Conservation (phyloP, 768 basidiomycete species). For the Boletus pseudopeckii region DNA sequence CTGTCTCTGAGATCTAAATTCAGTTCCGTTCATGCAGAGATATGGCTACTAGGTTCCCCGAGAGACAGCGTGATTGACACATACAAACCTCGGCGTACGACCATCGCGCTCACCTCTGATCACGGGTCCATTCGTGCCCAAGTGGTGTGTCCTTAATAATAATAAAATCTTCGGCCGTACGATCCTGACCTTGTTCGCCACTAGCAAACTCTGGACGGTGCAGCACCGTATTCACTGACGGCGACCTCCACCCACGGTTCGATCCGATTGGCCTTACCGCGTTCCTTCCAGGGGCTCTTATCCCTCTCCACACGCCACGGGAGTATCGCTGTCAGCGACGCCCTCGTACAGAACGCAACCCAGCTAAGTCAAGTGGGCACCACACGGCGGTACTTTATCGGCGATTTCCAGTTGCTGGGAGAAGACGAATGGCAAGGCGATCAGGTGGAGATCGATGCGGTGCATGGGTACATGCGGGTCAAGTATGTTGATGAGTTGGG, state of each 20-base stretch:
- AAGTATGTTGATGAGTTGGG: conserved; percentile 19
- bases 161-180: neutral
- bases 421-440: conserved; percentile 22
- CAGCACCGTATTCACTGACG: conserved; percentile 16
- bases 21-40: conserved; percentile 37
- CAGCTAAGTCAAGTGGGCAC: conserved; percentile 22
- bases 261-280: conserved; percentile 17
- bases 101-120: conserved; percentile 16
- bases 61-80: neutral
- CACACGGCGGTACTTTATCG: conserved; percentile 23
- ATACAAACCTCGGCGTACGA: conserved; percentile 16
- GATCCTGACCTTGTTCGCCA: neutral
- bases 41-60: conserved; percentile 32
- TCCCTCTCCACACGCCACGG: conserved; percentile 18
- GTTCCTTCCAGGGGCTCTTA: conserved; percentile 22
- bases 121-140: conserved; percentile 15
- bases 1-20: conserved; percentile 33
- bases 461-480: conserved; percentile 18
- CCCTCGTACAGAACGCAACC: conserved; percentile 13
- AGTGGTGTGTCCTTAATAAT: conserved; percentile 25
- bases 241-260: conserved; percentile 10
- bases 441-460: conserved; percentile 12
- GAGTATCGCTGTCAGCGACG: conserved; percentile 9
- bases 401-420: conserved; percentile 18
- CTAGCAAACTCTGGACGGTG: conserved; percentile 15